Evolutionary conservation across 2,329 filamentous ascomycete genomes (phyloP).

Genomic region (Graphilbum sp.): DNA sequence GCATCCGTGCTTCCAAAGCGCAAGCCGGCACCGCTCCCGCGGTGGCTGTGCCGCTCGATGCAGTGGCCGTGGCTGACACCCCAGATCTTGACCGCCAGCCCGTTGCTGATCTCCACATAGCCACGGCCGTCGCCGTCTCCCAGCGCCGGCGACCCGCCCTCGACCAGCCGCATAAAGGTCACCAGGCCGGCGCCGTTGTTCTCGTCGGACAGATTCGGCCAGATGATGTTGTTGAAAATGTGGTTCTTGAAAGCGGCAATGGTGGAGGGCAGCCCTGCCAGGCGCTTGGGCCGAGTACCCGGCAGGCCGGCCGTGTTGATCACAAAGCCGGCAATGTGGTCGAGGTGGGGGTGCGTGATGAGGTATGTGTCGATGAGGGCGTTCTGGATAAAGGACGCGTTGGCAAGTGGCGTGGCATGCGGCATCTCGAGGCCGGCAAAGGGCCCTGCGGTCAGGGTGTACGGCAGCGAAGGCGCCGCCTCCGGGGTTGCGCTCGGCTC

Average conservation of each 20-base stretch:
- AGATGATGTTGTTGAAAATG: slow-evolving; percentile 95
- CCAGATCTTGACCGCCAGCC: slow-evolving; percentile 76
- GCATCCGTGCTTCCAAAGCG: slow-evolving; percentile 32
- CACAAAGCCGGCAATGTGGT: slow-evolving; percentile 82
- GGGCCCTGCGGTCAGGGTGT: slow-evolving; percentile 49
- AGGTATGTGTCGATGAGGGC: slow-evolving; percentile 75
- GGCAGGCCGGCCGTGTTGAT: slow-evolving; percentile 84
- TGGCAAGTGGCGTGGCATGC: slow-evolving; percentile 49
- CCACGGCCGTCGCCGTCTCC: slow-evolving; percentile 66
- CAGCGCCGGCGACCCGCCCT: slow-evolving; percentile 73
- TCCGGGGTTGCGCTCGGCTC: background rate
- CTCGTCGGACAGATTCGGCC: slow-evolving; percentile 94
- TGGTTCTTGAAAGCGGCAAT: slow-evolving; percentile 84
- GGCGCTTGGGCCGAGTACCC: slow-evolving; percentile 63
- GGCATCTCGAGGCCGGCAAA: slow-evolving; percentile 67
- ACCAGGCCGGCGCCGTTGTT: slow-evolving; percentile 86
- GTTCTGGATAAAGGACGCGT: slow-evolving; percentile 65
- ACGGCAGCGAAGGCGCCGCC: slow-evolving; percentile 23
- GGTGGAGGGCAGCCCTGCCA: slow-evolving; percentile 77
- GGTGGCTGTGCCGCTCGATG: slow-evolving; percentile 55
- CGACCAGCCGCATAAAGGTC: slow-evolving; percentile 74
- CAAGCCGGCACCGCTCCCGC: slow-evolving; percentile 38
- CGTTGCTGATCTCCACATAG: slow-evolving; percentile 78
- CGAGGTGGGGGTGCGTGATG: slow-evolving; percentile 93
- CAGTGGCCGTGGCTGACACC: slow-evolving; percentile 82